These are phyloP conservation scores for Coprinellus micaceus DNA, from an alignment of 768 basidiomycete species.

Conservation along the genomic window DNA sequence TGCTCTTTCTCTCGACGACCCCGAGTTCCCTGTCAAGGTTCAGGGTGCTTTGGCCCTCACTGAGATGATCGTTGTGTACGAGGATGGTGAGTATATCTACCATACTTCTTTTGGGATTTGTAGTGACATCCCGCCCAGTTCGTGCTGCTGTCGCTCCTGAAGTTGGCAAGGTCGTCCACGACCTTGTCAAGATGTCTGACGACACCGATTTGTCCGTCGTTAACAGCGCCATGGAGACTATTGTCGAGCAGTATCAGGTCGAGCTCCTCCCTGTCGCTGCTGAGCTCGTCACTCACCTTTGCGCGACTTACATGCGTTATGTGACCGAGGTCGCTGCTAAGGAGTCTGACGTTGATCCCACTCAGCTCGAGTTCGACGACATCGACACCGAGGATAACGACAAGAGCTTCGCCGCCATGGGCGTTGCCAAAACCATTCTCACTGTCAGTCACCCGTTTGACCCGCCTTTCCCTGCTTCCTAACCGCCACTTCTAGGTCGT, in stretches of 20 bases:
- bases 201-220: slow-evolving; percentile 87
- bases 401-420: slow-evolving; percentile 86
- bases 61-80: slow-evolving; percentile 63
- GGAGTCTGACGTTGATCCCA: slow-evolving; percentile 37
- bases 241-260: slow-evolving; percentile 82
- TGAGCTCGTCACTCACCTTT: slow-evolving; percentile 76
- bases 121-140: too few species aligned
- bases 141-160: slow-evolving; percentile 6
- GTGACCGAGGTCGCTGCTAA: slow-evolving; percentile 62
- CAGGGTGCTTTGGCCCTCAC: slow-evolving; percentile 80
- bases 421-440: slow-evolving; percentile 78
- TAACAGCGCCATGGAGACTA: slow-evolving; percentile 77
- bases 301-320: slow-evolving; percentile 79
- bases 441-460: slow-evolving; percentile 68
- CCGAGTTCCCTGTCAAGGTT: slow-evolving; percentile 78
- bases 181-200: slow-evolving; percentile 85
- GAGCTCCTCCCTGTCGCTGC: slow-evolving; percentile 84
- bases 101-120: slow-evolving; percentile 4
- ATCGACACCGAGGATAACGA: slow-evolving; percentile 67
- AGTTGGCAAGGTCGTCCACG: slow-evolving; percentile 71
- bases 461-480: background rate
- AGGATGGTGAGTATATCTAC: slow-evolving; percentile 54
- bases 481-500: slow-evolving; percentile 50
- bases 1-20: slow-evolving; percentile 67
- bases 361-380: slow-evolving; percentile 53